Evolutionary conservation across 2,329 filamentous ascomycete genomes (phyloP).

Genomic region (Beauveria scarabaeidicola): DNA sequence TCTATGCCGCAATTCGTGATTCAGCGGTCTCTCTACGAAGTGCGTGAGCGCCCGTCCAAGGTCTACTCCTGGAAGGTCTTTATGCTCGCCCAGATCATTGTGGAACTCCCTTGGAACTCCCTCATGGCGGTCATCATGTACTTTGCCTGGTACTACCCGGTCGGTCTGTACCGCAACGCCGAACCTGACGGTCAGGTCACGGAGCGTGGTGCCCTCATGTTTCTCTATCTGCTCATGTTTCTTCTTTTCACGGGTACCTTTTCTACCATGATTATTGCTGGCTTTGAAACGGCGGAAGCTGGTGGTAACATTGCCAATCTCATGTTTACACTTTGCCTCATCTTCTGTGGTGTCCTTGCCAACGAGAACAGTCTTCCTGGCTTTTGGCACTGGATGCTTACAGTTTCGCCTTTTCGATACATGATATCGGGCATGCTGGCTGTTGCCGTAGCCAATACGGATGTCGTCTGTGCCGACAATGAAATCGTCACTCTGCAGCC

Average conservation of each 20-base stretch:
- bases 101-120: slow-evolving; percentile 79
- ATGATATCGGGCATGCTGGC: slow-evolving; percentile 65
- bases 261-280: slow-evolving; percentile 67
- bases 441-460: slow-evolving; percentile 58
- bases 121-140: slow-evolving; percentile 70
- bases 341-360: slow-evolving; percentile 71
- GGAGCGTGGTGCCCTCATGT: slow-evolving; percentile 70
- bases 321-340: slow-evolving; percentile 61
- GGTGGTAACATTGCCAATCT: slow-evolving; percentile 70
- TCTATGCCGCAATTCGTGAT: slow-evolving; percentile 82
- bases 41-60: slow-evolving; percentile 75
- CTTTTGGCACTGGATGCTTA: slow-evolving; percentile 72
- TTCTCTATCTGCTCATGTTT: slow-evolving; percentile 67
- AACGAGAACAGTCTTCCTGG: slow-evolving; percentile 52
- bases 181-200: slow-evolving; percentile 48
- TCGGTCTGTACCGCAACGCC: slow-evolving; percentile 68
- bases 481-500: slow-evolving; percentile 64
- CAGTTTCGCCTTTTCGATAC: slow-evolving; percentile 73
- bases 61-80: slow-evolving; percentile 81
- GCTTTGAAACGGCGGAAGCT: slow-evolving; percentile 64
- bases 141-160: slow-evolving; percentile 78
- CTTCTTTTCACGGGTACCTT: slow-evolving; percentile 77
- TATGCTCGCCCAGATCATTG: slow-evolving; percentile 72
- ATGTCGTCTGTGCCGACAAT: slow-evolving; percentile 57
- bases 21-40: slow-evolving; percentile 75